phyloP scores from a whole-genome alignment of 371 early-diverging fungal genomes.

The Circinella minor region DNA sequence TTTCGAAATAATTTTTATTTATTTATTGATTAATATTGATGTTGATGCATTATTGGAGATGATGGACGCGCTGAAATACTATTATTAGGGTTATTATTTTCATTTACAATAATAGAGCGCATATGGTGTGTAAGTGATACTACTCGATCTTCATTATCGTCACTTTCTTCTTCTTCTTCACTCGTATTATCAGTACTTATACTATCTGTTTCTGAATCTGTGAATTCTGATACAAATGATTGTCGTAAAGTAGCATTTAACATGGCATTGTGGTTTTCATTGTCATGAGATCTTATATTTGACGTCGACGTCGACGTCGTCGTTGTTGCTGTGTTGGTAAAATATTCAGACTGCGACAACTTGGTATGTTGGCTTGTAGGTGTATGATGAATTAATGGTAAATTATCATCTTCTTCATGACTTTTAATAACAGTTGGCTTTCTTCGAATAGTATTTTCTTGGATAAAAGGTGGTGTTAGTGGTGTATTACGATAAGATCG shows the following conservation, averaged over 20 bases:
- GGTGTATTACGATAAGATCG: conserved; percentile 1
- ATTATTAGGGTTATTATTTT: not conserved
- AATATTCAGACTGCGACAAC: conserved; percentile 1
- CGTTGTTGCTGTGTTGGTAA: not conserved
- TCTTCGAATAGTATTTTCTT: not conserved
- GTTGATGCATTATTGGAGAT: not conserved
- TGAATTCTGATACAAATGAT: conserved; percentile 6
- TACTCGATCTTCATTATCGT: conserved; percentile 6
- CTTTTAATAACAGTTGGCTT: not conserved
- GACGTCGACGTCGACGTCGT: too few species aligned
- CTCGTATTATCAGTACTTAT: not conserved
- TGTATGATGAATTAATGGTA: conserved; percentile 1
- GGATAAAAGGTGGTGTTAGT: conserved; percentile 1
- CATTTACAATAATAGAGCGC: conserved; percentile 9
- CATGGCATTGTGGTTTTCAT: not conserved
- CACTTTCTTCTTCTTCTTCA: conserved; percentile 3
- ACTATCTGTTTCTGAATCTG: not conserved
- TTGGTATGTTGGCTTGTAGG: conserved; percentile 5
- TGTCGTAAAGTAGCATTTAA: not conserved
- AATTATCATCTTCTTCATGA: conserved; percentile 17
- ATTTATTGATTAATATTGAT: too few species aligned
- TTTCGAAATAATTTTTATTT: too few species aligned
- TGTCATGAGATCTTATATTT: not conserved
- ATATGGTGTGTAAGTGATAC: conserved; percentile 15
- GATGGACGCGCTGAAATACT: not conserved